phyloP scores from a whole-genome alignment of 2,329 filamentous ascomycete genomes.

The Phaeosphaeriaceae sp. region DNA sequence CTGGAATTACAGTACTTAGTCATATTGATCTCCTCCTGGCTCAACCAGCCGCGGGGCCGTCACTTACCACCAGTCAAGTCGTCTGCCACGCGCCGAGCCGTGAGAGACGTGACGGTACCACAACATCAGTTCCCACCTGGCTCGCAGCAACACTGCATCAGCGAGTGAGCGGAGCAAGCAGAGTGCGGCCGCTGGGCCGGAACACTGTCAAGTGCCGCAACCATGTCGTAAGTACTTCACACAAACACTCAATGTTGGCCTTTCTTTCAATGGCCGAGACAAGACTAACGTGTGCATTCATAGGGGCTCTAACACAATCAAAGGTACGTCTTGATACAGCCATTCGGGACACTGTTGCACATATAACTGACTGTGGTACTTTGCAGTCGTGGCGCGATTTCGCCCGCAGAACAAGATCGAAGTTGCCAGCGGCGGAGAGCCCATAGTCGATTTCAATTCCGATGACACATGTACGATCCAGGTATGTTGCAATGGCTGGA shows the following conservation, averaged over 20 bases:
- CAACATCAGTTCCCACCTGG: slow-evolving; percentile 30
- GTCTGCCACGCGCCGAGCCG: slow-evolving; percentile 41
- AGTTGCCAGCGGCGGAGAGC: slow-evolving; percentile 85
- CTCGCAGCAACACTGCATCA: slow-evolving; percentile 31
- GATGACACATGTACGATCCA: slow-evolving; percentile 88
- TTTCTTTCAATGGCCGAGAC: slow-evolving; percentile 15
- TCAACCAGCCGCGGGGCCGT: slow-evolving; percentile 38
- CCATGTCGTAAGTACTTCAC: slow-evolving; percentile 47
- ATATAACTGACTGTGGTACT: slow-evolving; percentile 32
- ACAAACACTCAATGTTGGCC: slow-evolving; percentile 7
- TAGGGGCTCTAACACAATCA: slow-evolving; percentile 55
- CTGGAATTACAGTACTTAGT: not conserved
- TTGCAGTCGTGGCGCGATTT: slow-evolving; percentile 90
- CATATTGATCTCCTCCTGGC: slow-evolving; percentile 21
- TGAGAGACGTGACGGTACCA: slow-evolving; percentile 39
- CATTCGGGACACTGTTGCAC: not conserved
- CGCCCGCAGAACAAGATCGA: slow-evolving; percentile 96
- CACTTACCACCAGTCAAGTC: slow-evolving; percentile 27
- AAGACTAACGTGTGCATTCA: slow-evolving; percentile 49
- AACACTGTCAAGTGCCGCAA: slow-evolving; percentile 36
- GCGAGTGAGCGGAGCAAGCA: slow-evolving; percentile 26
- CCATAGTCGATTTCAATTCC: slow-evolving; percentile 86
- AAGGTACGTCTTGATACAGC: slow-evolving; percentile 44
- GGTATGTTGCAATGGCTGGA: slow-evolving; percentile 59
- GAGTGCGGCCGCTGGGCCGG: slow-evolving; percentile 47